Evolutionary conservation across 139 green algal genomes (phyloP), one percentile per base, ranked within the genome.

Genomic region (Nannochloris sp.): DNA sequence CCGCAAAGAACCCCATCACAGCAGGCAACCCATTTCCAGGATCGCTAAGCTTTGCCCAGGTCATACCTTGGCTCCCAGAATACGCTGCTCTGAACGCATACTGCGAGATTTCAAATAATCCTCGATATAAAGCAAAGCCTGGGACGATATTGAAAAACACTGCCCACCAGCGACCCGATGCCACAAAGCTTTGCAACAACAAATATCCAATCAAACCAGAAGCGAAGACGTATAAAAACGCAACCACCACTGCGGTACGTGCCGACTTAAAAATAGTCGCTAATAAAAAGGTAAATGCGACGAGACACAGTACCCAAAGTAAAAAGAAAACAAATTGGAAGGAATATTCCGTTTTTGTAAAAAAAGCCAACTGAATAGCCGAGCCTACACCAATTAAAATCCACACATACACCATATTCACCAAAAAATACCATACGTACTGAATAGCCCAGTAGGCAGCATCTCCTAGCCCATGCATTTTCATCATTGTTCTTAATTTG

Each of bases 401-500:
- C 42, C 70, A 36, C 32, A 87, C 87, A 81, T 95, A 97, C 7
- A 85, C 27, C 10, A 81, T 38, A 65, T 90, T 91, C 39, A 92
- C 68, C 53, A 79, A 8, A 19, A 89, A 60, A 74, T 82, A 94
- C 82, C 86, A 93, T 32, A 72, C 19, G 75, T 92, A 97, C 39
- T 91, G 75, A 24, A 72, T 56, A 31, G 14, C 45, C 70, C 74
- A 84, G 62, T 84, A 85, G 4, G 68, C 72, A 3, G 19, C 62
- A 57, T 92, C 84, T 1, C 81, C 76, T 46, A 95, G 80, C 13
- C 87, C 89, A 44, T 97, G 92, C 90, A 97, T 96, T 72, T 92
- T 92, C 91, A 97, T 97, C 83, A 97, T 97, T 54, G 86, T 94
- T 51, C 90, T 77, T 67, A 97, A 72, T 34, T 67, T 81, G 62